These are phyloP conservation scores for Rhododendron kiyosumense DNA, from an alignment of 148 eudicot species.

Conservation along the genomic window DNA sequence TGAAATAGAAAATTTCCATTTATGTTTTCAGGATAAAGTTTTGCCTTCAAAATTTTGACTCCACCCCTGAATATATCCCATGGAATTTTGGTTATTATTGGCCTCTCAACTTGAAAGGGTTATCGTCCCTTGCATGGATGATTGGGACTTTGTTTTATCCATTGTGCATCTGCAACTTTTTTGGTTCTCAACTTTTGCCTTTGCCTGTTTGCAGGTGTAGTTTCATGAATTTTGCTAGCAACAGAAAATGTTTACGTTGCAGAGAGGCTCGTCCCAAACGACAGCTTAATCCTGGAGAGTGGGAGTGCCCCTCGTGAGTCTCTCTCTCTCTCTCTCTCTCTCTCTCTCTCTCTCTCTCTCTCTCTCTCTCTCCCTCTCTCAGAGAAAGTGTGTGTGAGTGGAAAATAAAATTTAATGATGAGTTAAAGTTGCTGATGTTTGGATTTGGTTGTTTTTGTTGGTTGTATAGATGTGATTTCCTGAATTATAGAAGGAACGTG, in stretches of 20 bases:
- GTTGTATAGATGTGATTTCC: constrained; percentile 40
- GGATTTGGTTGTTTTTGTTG: not conserved
- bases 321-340: not conserved
- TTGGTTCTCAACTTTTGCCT: not conserved
- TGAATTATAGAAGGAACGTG: constrained; percentile 40
- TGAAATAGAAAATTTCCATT: not conserved
- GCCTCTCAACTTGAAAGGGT: not conserved
- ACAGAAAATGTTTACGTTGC: constrained; percentile 48
- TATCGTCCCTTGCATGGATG: not conserved
- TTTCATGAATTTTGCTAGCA: constrained; percentile 59
- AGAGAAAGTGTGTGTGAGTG: not conserved
- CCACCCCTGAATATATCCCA: not conserved
- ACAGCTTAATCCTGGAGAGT: constrained; percentile 50
- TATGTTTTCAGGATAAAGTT: not conserved
- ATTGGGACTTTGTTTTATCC: not conserved
- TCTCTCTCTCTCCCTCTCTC: no score
- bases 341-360: no score
- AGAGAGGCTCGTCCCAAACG: constrained; percentile 45
- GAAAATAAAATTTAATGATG: not conserved
- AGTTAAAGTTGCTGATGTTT: not conserved
- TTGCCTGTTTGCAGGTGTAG: constrained; percentile 32
- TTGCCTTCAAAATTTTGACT: not conserved
- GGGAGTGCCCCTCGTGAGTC: constrained; percentile 69
- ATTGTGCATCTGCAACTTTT: not conserved
- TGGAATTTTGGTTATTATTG: not conserved